Conservation (phyloP, 768 basidiomycete genomes). For the Mycena maculata region DNA sequence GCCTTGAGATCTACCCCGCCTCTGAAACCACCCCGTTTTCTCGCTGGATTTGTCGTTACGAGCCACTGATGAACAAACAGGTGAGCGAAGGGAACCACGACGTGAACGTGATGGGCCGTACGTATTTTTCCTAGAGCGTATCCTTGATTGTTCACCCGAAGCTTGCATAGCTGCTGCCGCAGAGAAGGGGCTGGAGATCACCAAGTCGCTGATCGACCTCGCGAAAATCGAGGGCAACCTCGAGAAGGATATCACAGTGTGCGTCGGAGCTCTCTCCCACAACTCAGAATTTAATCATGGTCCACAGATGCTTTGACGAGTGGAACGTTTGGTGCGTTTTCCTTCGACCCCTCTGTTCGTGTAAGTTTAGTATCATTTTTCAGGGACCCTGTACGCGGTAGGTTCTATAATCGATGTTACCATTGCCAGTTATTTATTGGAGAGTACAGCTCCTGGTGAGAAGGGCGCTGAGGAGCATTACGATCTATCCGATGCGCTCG, state of each 20-base stretch:
- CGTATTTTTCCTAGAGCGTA: slow-evolving; percentile 26
- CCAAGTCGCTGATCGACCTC: slow-evolving; percentile 62
- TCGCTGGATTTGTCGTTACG: too few relatives aligned
- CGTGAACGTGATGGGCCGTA: slow-evolving; percentile 66
- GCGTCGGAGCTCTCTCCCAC: slow-evolving; percentile 9
- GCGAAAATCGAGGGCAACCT: slow-evolving; percentile 56
- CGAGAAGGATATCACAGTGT: slow-evolving; percentile 53
- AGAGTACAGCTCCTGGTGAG: slow-evolving; percentile 57
- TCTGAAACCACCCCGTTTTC: too few relatives aligned
- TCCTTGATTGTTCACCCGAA: not conserved
- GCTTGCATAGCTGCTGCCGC: slow-evolving; percentile 57
- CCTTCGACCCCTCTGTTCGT: not conserved
- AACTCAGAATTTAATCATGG: not conserved
- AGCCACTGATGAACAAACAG: too few relatives aligned
- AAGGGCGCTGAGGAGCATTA: slow-evolving; percentile 66
- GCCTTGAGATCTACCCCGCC: too few relatives aligned
- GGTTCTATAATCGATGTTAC: not conserved
- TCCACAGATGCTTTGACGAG: slow-evolving; percentile 60
- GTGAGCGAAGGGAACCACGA: slow-evolving; percentile 58
- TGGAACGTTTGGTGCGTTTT: slow-evolving; percentile 63
- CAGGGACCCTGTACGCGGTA: slow-evolving; percentile 59
- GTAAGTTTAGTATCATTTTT: not conserved
- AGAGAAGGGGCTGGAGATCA: slow-evolving; percentile 64
- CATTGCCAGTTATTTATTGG: too few relatives aligned
- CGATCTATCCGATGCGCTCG: slow-evolving; percentile 63